Evolutionary conservation across 2,329 filamentous ascomycete genomes (phyloP).

Genomic region (Orbilia quercus): DNA sequence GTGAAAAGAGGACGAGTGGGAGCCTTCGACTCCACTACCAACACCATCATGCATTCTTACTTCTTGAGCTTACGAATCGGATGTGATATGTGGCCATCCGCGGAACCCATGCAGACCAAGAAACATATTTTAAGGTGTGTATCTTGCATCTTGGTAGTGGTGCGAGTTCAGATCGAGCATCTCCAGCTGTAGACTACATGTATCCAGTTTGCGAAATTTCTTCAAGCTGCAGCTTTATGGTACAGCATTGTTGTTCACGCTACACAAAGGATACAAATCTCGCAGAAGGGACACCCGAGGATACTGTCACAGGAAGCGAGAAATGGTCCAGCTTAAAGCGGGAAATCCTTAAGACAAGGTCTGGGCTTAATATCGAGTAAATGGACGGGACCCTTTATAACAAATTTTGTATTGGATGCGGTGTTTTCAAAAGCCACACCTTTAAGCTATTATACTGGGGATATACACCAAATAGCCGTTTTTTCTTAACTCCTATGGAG

Average conservation of each 20-base stretch:
- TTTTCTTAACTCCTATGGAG: neutral
- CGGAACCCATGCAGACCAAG: conserved; percentile 18
- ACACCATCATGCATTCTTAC: conserved; percentile 50
- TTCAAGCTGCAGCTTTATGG: neutral
- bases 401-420: conserved; percentile 22
- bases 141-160: neutral
- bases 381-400: neutral
- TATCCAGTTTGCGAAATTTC: neutral
- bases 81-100: conserved; percentile 47
- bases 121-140: conserved; percentile 24
- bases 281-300: no score
- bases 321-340: no score
- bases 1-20: conserved; percentile 3
- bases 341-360: no score
- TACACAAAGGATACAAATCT: no score
- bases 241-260: no score
- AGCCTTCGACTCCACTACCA: conserved; percentile 17
- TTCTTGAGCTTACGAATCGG: conserved; percentile 53
- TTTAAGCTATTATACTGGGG: neutral
- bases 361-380: no score
- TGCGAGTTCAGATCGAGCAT: conserved; percentile 8
- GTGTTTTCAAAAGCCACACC: conserved; percentile 17
- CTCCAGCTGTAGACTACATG: conserved; percentile 1
- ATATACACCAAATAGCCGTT: neutral
- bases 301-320: no score